These are phyloP conservation scores for Alnus rubra DNA, from an alignment of 306 rosid species.

Conservation along the genomic window DNA sequence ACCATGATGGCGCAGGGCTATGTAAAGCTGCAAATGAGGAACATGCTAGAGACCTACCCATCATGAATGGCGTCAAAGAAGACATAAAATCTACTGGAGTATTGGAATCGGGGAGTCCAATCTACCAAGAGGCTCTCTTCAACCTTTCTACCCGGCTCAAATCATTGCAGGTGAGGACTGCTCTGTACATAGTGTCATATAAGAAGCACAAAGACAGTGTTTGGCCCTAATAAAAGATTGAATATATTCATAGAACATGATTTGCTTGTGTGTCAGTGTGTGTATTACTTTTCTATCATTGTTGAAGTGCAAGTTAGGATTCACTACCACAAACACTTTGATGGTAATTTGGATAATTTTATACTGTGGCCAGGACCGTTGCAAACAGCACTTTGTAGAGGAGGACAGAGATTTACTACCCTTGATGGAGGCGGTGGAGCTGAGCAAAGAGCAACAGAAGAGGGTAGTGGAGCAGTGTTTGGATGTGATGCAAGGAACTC, in stretches of 20 bases:
- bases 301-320: slow-evolving; percentile 5
- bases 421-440: slow-evolving; percentile 76
- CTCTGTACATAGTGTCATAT: not conserved
- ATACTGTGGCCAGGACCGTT: slow-evolving; percentile 45
- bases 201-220: not conserved
- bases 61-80: slow-evolving; percentile 95
- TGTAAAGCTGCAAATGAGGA: slow-evolving; percentile 79
- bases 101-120: slow-evolving; percentile 57
- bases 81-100: slow-evolving; percentile 80
- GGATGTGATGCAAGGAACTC: slow-evolving; percentile 80
- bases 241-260: not conserved
- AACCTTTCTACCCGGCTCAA: slow-evolving; percentile 62
- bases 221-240: not conserved
- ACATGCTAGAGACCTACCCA: slow-evolving; percentile 91
- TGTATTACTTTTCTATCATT: not conserved
- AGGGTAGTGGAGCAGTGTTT: slow-evolving; percentile 57
- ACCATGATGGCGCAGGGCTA: slow-evolving; percentile 47
- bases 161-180: slow-evolving; percentile 53
- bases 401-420: slow-evolving; percentile 77
- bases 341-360: not conserved
- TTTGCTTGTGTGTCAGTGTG: not conserved
- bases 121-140: slow-evolving; percentile 54
- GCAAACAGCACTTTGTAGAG: slow-evolving; percentile 68
- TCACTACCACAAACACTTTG: not conserved
- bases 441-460: slow-evolving; percentile 58